Evolutionary conservation across 2,329 filamentous ascomycete genomes (phyloP).

Genomic region (Aspergillus fijiensis): DNA sequence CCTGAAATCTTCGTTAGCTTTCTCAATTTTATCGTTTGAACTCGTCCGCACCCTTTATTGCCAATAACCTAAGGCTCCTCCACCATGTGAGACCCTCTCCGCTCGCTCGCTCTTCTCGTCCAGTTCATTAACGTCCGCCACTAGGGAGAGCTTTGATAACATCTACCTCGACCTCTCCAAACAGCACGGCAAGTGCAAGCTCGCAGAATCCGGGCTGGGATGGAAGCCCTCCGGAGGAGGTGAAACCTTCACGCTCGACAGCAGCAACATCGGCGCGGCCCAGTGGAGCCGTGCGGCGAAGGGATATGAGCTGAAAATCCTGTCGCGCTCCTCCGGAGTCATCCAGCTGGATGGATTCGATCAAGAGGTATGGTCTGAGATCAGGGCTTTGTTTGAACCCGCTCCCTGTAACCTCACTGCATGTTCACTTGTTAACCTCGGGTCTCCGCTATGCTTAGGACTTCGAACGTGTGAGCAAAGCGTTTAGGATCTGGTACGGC

Average conservation of each 20-base stretch:
- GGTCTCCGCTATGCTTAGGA: constrained; percentile 56
- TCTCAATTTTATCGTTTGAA: background rate
- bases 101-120: background rate
- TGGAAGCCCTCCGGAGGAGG: constrained; percentile 89
- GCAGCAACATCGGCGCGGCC: constrained; percentile 76
- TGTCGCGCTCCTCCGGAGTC: constrained; percentile 78
- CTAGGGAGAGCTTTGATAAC: constrained; percentile 89
- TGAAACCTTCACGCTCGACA: constrained; percentile 91
- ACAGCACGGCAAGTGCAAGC: constrained; percentile 86
- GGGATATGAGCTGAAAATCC: constrained; percentile 90
- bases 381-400: background rate
- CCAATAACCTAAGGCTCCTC: constrained; percentile 25
- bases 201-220: constrained; percentile 89
- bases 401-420: background rate
- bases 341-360: constrained; percentile 95
- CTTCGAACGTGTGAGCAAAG: constrained; percentile 82
- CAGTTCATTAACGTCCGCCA: constrained; percentile 11
- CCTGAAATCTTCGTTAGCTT: background rate
- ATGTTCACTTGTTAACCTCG: background rate
- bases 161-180: constrained; percentile 96
- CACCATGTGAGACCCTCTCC: constrained; percentile 33
- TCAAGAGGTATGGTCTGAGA: constrained; percentile 61
- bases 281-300: constrained; percentile 94
- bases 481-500: constrained; percentile 98
- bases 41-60: background rate